A percentile compares a stretch with the other conserved stretches of the same genome.
Evolutionary conservation across 768 basidiomycete genomes (phyloP).

Genomic region (Cantharellus anzutake): DNA sequence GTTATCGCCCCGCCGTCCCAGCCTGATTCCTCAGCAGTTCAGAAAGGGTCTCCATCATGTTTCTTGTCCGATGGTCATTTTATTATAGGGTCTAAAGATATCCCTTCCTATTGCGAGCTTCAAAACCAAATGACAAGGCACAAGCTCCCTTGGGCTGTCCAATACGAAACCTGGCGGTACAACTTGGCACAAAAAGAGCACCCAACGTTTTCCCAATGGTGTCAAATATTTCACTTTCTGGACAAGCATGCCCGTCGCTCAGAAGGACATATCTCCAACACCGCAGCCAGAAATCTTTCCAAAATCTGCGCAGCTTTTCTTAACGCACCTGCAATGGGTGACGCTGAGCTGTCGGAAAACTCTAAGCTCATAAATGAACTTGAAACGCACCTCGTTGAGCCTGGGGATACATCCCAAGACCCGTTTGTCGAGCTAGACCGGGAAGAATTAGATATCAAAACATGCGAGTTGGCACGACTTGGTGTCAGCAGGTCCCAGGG

Average conservation of each 20-base stretch:
- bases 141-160: not conserved
- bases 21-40: too few relatives aligned
- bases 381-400: not conserved
- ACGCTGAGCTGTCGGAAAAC: not conserved
- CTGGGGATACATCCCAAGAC: not conserved
- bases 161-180: not conserved
- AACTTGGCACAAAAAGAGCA: not conserved
- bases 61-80: too few relatives aligned
- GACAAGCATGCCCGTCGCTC: conserved; percentile 5
- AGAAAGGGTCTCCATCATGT: too few relatives aligned
- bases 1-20: too few relatives aligned
- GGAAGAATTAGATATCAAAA: not conserved
- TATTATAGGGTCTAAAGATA: too few relatives aligned
- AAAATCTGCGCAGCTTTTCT: not conserved
- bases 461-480: not conserved
- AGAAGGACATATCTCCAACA: not conserved
- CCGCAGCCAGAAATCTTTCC: not conserved
- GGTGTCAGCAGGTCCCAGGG: not conserved
- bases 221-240: conserved; percentile 27
- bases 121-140: not conserved
- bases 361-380: not conserved
- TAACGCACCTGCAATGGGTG: not conserved
- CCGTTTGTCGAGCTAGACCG: not conserved
- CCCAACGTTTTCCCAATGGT: not conserved
- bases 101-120: not conserved